Conservation (phyloP, 2,329 filamentous ascomycete species). For the Arthroderma sp. region DNA sequence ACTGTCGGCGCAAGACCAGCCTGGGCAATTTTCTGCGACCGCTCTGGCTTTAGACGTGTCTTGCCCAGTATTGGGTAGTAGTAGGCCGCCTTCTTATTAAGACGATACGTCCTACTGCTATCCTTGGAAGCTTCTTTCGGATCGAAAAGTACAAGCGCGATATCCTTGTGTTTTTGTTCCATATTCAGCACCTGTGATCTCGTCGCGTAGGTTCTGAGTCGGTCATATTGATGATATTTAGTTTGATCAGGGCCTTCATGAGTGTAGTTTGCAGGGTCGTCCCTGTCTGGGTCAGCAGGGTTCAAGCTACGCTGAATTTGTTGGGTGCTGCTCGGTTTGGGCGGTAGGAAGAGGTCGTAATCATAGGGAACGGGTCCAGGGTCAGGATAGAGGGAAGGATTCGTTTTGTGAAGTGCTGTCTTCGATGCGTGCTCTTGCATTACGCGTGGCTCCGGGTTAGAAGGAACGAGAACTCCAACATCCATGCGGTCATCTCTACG, state of each 20-base stretch:
- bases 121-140: conserved; percentile 21
- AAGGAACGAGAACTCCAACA: conserved; percentile 43
- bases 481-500: conserved; percentile 48
- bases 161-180: conserved; percentile 41
- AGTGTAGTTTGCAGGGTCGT: conserved; percentile 39
- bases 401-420: conserved; percentile 33
- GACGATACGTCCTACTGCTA: conserved; percentile 5
- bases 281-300: conserved; percentile 39
- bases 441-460: conserved; percentile 35
- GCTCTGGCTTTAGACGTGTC: conserved; percentile 41
- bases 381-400: conserved; percentile 38
- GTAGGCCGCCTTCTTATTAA: conserved; percentile 43
- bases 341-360: conserved; percentile 48
- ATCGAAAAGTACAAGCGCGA: conserved; percentile 47
- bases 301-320: conserved; percentile 46
- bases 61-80: conserved; percentile 49
- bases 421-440: conserved; percentile 37
- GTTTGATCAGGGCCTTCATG: conserved; percentile 30
- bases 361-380: conserved; percentile 42
- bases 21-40: conserved; percentile 30
- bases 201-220: conserved; percentile 49
- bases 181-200: conserved; percentile 39
- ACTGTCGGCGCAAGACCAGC: conserved; percentile 27
- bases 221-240: conserved; percentile 42
- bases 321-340: conserved; percentile 32